phyloP scores from a whole-genome alignment of 169 alveolate genomes.

The Perkinsus chesapeaki region DNA sequence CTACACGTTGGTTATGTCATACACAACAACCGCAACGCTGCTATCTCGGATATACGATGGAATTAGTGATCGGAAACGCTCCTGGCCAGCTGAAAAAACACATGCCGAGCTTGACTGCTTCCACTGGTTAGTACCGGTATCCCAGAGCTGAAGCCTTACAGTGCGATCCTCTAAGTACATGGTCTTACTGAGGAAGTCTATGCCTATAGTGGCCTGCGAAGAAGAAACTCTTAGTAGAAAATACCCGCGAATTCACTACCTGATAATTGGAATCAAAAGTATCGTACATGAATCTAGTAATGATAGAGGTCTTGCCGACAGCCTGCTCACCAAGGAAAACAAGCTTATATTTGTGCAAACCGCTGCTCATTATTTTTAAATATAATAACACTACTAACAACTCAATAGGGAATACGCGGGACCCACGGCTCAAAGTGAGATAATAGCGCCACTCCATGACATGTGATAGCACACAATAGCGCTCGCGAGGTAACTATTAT shows the following conservation, averaged over 20 bases:
- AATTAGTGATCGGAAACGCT: constrained; percentile 86
- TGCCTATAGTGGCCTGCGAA: constrained; percentile 83
- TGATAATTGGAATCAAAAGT: constrained; percentile 89
- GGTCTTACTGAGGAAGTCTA: constrained; percentile 92
- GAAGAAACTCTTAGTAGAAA: not conserved
- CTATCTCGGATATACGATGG: constrained; percentile 95
- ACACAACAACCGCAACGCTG: constrained; percentile 90
- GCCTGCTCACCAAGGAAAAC: constrained; percentile 90
- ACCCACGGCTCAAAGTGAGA: not conserved
- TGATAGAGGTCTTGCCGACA: constrained; percentile 97
- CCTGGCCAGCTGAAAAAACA: constrained; percentile 86
- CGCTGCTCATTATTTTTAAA: constrained; percentile 2
- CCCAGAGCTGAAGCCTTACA: constrained; percentile 95
- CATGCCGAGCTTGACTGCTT: not conserved
- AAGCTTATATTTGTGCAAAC: constrained; percentile 75
- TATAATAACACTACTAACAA: constrained; percentile 10
- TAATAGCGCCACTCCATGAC: not conserved
- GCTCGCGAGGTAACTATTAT: not conserved
- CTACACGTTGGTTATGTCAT: constrained; percentile 77
- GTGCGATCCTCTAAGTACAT: constrained; percentile 87
- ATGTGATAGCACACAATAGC: not conserved
- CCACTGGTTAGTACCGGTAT: constrained; percentile 58
- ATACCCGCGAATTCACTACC: constrained; percentile 29
- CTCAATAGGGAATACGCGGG: not conserved
- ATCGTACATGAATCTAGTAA: constrained; percentile 93